Conservation (phyloP, 805 yeast genomes). For the Barnettozyma siamensis region DNA sequence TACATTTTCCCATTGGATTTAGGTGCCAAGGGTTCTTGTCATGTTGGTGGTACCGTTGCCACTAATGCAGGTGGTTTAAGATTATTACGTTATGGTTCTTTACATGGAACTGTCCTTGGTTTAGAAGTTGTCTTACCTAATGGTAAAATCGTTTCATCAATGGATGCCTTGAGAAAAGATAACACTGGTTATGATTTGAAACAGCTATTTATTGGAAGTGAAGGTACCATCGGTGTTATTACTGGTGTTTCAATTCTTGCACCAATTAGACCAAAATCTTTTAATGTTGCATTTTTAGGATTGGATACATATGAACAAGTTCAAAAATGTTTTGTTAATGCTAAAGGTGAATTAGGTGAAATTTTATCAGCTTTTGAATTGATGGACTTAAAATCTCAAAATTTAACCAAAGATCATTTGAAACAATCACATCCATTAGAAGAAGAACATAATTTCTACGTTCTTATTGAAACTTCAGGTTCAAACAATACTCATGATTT, state of each 20-base stretch:
- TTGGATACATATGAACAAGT: slow-evolving; percentile 79
- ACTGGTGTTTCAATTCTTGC: slow-evolving; percentile 88
- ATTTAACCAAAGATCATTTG: slow-evolving; percentile 55
- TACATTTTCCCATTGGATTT: slow-evolving; percentile 89
- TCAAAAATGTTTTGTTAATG: slow-evolving; percentile 70
- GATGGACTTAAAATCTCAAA: slow-evolving; percentile 74
- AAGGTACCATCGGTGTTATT: slow-evolving; percentile 86
- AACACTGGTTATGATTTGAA: slow-evolving; percentile 93
- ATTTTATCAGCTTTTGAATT: slow-evolving; percentile 90
- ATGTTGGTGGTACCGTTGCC: slow-evolving; percentile 91
- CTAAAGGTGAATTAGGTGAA: slow-evolving; percentile 75
- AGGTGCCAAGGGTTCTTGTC: slow-evolving; percentile 97
- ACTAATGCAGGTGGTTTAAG: slow-evolving; percentile 96
- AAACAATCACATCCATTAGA: slow-evolving; percentile 73
- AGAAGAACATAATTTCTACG: slow-evolving; percentile 78
- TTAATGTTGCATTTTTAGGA: slow-evolving; percentile 85
- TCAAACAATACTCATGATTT: slow-evolving; percentile 91
- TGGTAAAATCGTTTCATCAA: slow-evolving; percentile 74
- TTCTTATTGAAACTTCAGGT: slow-evolving; percentile 93
- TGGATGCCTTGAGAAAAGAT: slow-evolving; percentile 86
- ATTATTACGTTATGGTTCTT: slow-evolving; percentile 79
- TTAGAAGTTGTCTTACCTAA: slow-evolving; percentile 89
- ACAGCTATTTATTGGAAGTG: slow-evolving; percentile 89
- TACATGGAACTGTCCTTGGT: slow-evolving; percentile 89
- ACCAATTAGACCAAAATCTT: slow-evolving; percentile 81